Base-by-base conservation (phyloP, 352 stramenopile species). In the Hyaloperonospora arabidopsidis region DNA sequence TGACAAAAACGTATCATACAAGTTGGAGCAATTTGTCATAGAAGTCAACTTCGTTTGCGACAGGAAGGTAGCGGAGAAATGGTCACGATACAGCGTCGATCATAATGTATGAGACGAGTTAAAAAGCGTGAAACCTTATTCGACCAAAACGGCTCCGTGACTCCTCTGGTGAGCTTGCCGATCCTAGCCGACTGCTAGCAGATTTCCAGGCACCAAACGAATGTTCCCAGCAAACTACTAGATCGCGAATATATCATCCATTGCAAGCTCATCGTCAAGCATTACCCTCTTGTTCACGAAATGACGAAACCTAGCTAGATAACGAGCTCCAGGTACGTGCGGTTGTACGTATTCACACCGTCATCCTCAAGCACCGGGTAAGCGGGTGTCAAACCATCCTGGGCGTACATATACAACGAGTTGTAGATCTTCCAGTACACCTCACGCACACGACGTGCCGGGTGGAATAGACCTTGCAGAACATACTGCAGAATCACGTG, bases 361-460 rank as follows among this genome's bases (percentile, higher is more conserved):
- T 99, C 96, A 61, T 98, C 87, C 49, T 97, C 85, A 22, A 99
- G 86, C 43, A 78, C 67, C 18, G 97, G 97, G 64, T 98, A 99
- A n/a, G 85, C 91, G 4, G 96, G 85, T n/a, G 96, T 98, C 35
- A 99, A 81, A 8, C 87, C 89, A 73, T 99, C 96, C 39, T 97
- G 85, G 18, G 91, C 84, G 69, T 98, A 98, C 72, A 99, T 98
- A 79, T 99, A 99, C 15, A 99, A 79, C 58, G 95, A 98, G 72
- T 99, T 99, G 85, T 98, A 99, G 47, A 99, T 92, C 73, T 98
- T 98, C 97, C 97, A 99, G 70, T 99, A 99, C 22, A 98, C 95
- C 64, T 99, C 97, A 29, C 97, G 93, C 32, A 99, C 97, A 49
- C 95, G 94, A 13, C 97, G 80, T 23, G 97, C 96, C 15, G 97